Evolutionary conservation across 2,329 filamentous ascomycete genomes (phyloP).

Genomic region (Penicillium sp.): DNA sequence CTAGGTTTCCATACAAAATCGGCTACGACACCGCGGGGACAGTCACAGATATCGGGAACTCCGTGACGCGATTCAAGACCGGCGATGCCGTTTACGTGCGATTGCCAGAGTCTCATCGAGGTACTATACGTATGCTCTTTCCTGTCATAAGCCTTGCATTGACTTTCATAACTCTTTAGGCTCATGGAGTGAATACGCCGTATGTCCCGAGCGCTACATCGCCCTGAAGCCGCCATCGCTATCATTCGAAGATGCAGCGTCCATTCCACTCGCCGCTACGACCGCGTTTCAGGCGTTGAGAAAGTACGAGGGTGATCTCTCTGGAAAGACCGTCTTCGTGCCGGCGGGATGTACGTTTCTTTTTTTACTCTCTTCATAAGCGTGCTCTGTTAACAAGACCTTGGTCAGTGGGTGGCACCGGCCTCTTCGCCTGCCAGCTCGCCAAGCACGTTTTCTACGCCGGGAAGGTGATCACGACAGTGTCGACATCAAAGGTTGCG

Average conservation of each 20-base stretch:
- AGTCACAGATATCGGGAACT: conserved; percentile 41
- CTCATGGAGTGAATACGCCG: conserved; percentile 45
- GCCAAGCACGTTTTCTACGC: conserved; percentile 58
- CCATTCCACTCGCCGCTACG: conserved; percentile 47
- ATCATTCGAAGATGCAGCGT: conserved; percentile 50
- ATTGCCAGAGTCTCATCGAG: conserved; percentile 38
- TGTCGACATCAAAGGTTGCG: conserved; percentile 57
- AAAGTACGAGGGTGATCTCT: conserved; percentile 51
- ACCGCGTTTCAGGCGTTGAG: conserved; percentile 53
- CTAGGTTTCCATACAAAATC: conserved; percentile 49
- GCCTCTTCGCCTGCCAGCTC: conserved; percentile 54
- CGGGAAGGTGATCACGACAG: conserved; percentile 55
- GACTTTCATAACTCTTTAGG: conserved; percentile 26
- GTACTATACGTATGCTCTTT: conserved; percentile 20
- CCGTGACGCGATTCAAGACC: conserved; percentile 41
- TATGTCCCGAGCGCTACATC: conserved; percentile 38
- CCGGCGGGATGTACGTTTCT: conserved; percentile 47
- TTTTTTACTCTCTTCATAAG: not conserved
- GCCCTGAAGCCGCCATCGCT: conserved; percentile 48
- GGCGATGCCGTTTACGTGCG: conserved; percentile 48
- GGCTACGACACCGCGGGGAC: conserved; percentile 51
- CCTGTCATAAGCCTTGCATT: too few relatives aligned
- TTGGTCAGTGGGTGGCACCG: conserved; percentile 51
- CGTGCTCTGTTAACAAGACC: too few relatives aligned
- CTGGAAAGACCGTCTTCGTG: conserved; percentile 59